These are phyloP conservation scores for Osmanthus fragrans DNA, from an alignment of 257 asterid genomes.

Conservation along the genomic window DNA sequence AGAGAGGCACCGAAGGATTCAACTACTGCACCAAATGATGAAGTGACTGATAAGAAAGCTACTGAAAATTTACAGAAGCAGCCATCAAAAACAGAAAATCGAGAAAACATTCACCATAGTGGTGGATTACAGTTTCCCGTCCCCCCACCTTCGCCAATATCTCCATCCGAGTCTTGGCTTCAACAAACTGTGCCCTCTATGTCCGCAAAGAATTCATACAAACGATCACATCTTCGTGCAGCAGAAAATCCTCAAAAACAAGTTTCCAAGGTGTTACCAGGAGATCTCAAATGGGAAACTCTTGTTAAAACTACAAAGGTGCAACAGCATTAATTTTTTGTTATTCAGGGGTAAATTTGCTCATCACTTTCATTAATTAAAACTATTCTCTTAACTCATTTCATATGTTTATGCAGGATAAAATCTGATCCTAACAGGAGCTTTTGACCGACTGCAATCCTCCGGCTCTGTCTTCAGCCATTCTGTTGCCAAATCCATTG, in stretches of 20 bases:
- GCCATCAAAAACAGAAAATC: conserved; percentile 20
- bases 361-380: not conserved
- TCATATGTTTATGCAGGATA: not conserved
- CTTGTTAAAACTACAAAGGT: conserved; percentile 52
- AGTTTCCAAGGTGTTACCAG: conserved; percentile 29
- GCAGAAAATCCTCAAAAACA: conserved; percentile 31
- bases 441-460: conserved; percentile 29
- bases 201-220: conserved; percentile 33
- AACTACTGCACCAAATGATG: conserved; percentile 6
- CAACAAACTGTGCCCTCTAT: conserved; percentile 78
- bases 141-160: conserved; percentile 74
- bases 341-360: conserved; percentile 52
- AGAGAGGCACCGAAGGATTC: conserved; percentile 14
- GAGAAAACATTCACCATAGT: conserved; percentile 9
- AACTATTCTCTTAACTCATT: not conserved
- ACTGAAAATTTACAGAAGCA: conserved; percentile 23
- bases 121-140: conserved; percentile 30
- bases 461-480: not conserved
- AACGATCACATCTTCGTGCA: conserved; percentile 8
- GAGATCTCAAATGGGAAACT: conserved; percentile 61
- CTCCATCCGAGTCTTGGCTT: conserved; percentile 92
- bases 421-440: conserved; percentile 39
- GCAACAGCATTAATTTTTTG: conserved; percentile 43
- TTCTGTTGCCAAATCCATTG: conserved; percentile 11
- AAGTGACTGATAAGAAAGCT: conserved; percentile 25